A percentile compares a stretch with the other conserved stretches of the same genome.
These are phyloP conservation scores for Hemerocallis citrina DNA, from an alignment of 106 monocot species.

Conservation along the genomic window DNA sequence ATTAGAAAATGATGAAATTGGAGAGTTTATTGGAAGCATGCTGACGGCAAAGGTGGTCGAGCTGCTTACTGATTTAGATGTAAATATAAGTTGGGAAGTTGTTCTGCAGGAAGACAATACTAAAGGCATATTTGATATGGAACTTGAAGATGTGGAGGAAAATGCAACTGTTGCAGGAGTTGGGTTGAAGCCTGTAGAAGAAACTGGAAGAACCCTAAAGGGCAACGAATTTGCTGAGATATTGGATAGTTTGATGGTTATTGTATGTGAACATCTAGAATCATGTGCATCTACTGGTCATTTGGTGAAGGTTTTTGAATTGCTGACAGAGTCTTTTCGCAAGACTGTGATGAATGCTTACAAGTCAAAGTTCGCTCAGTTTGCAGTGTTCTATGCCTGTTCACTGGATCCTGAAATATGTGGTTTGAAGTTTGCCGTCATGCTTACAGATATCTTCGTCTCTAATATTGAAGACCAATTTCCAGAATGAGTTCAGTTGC, in stretches of 20 bases:
- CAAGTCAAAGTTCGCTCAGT: conserved; percentile 94
- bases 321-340: conserved; percentile 52
- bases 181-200: conserved; percentile 11
- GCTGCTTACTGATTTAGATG: conserved; percentile 72
- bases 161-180: conserved; percentile 8
- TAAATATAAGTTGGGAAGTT: conserved; percentile 81
- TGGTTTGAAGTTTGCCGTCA: conserved; percentile 51
- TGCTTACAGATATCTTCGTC: conserved; percentile 67
- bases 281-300: conserved; percentile 39
- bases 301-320: conserved; percentile 58
- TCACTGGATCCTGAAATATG: conserved; percentile 83
- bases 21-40: conserved; percentile 53
- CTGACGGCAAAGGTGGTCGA: conserved; percentile 65
- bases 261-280: conserved; percentile 72
- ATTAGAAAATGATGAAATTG: conserved; percentile 50
- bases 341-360: conserved; percentile 74
- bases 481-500: conserved; percentile 69
- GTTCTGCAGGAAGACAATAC: conserved; percentile 50
- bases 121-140: conserved; percentile 90
- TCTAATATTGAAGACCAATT: conserved; percentile 37
- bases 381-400: conserved; percentile 92
- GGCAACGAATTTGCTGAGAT: conserved; percentile 45
- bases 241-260: conserved; percentile 76
- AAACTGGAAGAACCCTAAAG: conserved; percentile 9
- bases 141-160: conserved; percentile 61